Conservation (phyloP, 2,329 filamentous ascomycete species). For the Colletotrichum limetticola region DNA sequence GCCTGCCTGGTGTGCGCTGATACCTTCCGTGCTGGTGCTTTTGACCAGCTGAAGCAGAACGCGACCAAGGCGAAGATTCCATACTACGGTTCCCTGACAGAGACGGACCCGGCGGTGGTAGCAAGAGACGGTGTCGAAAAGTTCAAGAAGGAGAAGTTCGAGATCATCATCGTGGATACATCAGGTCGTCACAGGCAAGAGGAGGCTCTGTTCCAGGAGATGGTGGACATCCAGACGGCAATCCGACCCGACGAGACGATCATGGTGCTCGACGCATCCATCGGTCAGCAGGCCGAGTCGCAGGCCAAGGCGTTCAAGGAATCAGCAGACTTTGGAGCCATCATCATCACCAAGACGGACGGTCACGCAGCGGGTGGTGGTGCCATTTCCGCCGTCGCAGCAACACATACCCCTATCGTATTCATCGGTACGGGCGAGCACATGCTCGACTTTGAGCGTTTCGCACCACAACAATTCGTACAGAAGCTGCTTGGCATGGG, state of each 20-base stretch:
- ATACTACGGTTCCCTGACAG: constrained; percentile 95
- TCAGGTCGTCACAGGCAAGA: constrained; percentile 96
- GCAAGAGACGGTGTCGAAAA: constrained; percentile 97
- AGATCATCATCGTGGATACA: constrained; percentile 98
- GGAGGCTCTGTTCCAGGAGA: constrained; percentile 94
- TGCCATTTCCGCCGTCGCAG: constrained; percentile 96
- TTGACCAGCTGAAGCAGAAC: constrained; percentile 98
- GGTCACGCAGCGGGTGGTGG: constrained; percentile 95
- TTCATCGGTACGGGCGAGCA: constrained; percentile 99
- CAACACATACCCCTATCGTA: constrained; percentile 95
- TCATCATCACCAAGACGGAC: constrained; percentile 99
- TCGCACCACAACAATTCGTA: constrained; percentile 92
- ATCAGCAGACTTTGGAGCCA: constrained; percentile 94
- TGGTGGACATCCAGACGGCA: constrained; percentile 94
- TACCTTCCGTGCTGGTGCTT: constrained; percentile 97
- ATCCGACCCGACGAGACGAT: constrained; percentile 96
- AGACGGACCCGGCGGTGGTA: constrained; percentile 94
- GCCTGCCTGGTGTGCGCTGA: constrained; percentile 96
- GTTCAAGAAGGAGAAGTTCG: constrained; percentile 98
- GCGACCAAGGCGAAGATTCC: constrained; percentile 99
- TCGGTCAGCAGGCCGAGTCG: constrained; percentile 94
- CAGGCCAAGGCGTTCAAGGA: constrained; percentile 98
- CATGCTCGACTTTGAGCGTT: constrained; percentile 93
- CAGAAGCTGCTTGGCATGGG: constrained; percentile 97
- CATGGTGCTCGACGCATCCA: constrained; percentile 96